Conservation (phyloP, 768 basidiomycete species). For the Mrakia gelida region DNA sequence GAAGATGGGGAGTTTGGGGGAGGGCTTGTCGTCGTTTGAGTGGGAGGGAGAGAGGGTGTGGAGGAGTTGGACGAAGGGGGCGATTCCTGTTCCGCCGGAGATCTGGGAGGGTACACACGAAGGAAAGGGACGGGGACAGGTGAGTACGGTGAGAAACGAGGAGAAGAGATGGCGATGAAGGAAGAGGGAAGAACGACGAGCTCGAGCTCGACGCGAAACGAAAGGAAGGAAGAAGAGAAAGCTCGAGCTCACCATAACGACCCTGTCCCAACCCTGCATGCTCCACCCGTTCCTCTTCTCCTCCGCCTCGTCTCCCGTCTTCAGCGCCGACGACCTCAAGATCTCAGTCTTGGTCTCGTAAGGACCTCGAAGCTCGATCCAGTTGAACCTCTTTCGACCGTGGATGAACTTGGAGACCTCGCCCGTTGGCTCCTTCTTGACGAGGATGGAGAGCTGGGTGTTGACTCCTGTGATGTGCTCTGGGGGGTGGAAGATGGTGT, state of each 20-base stretch:
- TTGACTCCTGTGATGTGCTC: conserved; percentile 18
- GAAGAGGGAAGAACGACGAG: not conserved
- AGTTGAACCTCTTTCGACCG: conserved; percentile 26
- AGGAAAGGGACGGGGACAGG: not conserved
- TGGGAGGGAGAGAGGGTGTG: conserved; percentile 25
- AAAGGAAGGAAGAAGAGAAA: not conserved
- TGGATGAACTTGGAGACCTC: conserved; percentile 31
- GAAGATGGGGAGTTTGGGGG: conserved; percentile 26
- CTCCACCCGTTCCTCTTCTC: conserved; percentile 24
- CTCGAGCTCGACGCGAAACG: not conserved
- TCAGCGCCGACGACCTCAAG: conserved; percentile 9
- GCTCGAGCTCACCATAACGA: conserved; percentile 25
- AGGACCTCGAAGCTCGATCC: conserved; percentile 30
- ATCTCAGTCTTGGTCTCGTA: conserved; percentile 22
- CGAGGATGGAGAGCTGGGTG: conserved; percentile 30
- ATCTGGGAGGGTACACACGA: conserved; percentile 23
- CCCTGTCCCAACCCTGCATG: conserved; percentile 28
- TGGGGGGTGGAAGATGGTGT: conserved; percentile 32
- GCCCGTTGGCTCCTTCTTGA: conserved; percentile 25
- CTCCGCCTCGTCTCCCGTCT: conserved; percentile 7
- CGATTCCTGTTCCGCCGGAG: conserved; percentile 32
- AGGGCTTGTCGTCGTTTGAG: conserved; percentile 5
- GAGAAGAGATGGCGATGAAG: not conserved
- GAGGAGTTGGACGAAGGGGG: conserved; percentile 31
- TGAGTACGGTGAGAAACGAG: no score